Percentiles rank a stretch among this genome's conserved stretches.
phyloP scores from a whole-genome alignment of 192 early-diverging fungal genomes.

The Coemansia aciculifera region DNA sequence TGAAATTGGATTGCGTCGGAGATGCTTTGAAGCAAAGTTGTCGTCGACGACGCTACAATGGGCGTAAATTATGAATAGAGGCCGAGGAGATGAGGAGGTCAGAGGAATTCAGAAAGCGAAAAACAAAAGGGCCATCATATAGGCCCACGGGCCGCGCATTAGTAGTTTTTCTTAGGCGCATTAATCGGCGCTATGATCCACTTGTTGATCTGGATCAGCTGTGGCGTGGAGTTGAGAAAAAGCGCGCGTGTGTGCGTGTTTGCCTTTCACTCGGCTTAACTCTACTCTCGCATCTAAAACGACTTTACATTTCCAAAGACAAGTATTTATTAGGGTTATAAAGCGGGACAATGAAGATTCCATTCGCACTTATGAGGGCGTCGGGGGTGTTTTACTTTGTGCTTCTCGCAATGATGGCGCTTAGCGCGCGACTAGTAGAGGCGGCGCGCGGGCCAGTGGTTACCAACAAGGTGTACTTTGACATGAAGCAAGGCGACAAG shows the following conservation, averaged over 20 bases:
- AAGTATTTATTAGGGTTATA: neutral
- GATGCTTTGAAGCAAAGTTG: neutral
- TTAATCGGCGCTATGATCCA: neutral
- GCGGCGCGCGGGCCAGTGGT: slow-evolving; percentile 67
- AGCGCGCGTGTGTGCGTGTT: neutral
- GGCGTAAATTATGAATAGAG: neutral
- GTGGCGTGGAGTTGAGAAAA: neutral
- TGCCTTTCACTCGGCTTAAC: neutral
- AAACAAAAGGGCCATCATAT: neutral
- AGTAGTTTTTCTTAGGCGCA: neutral
- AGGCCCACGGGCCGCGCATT: neutral
- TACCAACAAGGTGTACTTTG: slow-evolving; percentile 59
- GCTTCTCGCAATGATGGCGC: slow-evolving; percentile 28
- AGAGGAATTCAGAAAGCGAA: neutral
- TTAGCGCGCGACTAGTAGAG: slow-evolving; percentile 37
- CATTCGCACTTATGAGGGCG: slow-evolving; percentile 39
- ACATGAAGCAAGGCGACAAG: slow-evolving; percentile 35
- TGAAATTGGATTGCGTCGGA: neutral
- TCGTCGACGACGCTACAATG: neutral
- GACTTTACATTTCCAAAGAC: neutral
- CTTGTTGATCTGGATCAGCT: neutral
- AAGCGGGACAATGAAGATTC: slow-evolving; percentile 5
- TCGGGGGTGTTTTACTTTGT: slow-evolving; percentile 38
- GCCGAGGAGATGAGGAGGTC: neutral
- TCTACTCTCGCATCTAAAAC: neutral